Percentiles rank a stretch among this genome's conserved stretches.
phyloP scores from a whole-genome alignment of 441 rosid species.

The Theobroma grandiflorum region DNA sequence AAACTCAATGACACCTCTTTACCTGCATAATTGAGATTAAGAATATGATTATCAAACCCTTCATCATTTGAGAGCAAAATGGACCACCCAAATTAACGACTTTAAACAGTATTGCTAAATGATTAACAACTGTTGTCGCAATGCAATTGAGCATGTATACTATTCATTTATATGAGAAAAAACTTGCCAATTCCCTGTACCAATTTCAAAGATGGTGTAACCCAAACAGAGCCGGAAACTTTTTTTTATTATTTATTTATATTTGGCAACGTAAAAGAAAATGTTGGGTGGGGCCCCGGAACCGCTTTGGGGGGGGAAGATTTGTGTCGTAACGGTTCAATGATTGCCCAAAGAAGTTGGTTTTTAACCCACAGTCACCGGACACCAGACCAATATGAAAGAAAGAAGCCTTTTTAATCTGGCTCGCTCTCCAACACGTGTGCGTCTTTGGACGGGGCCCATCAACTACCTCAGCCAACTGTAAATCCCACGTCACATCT shows the following conservation, averaged over 20 bases:
- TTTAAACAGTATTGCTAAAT: background rate
- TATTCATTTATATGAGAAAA: background rate
- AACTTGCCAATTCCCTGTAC: background rate
- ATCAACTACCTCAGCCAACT: constrained; percentile 42
- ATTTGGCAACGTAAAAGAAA: constrained; percentile 2
- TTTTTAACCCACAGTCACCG: constrained; percentile 13
- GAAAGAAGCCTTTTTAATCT: background rate
- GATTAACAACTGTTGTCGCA: background rate
- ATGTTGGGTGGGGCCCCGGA: background rate
- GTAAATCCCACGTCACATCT: constrained; percentile 48
- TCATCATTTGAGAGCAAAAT: background rate
- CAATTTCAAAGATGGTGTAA: background rate
- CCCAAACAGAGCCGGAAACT: background rate
- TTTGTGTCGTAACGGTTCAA: constrained; percentile 38
- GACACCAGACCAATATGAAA: background rate
- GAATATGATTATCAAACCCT: background rate
- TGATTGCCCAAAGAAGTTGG: constrained; percentile 31
- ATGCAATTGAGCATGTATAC: background rate
- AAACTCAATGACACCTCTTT: background rate
- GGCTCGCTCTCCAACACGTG: constrained; percentile 34
- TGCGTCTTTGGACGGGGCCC: background rate
- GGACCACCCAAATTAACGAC: background rate
- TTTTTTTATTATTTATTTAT: too few relatives aligned
- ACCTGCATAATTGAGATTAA: background rate
- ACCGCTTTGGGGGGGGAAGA: background rate